Percentiles rank a stretch among this genome's conserved stretches.
Evolutionary conservation across 1,284 basidiomycete genomes (phyloP).

Genomic region (Gymnopus androsaceus): DNA sequence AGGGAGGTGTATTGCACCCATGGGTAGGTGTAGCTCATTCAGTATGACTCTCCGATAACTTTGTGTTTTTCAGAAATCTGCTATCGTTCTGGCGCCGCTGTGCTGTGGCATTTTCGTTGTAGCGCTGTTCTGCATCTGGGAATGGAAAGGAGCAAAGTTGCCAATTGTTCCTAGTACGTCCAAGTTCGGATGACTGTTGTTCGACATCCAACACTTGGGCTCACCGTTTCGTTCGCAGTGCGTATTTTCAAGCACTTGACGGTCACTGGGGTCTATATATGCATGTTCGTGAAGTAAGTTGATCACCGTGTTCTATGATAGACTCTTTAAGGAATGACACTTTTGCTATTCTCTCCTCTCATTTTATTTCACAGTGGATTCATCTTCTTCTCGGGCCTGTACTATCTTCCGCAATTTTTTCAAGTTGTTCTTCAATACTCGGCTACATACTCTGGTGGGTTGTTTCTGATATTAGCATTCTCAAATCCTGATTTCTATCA

Average conservation of each 20-base stretch:
- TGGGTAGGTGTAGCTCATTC: too few species aligned
- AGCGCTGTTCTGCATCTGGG: conserved; percentile 67
- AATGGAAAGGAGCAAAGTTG: conserved; percentile 68
- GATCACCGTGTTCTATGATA: background rate
- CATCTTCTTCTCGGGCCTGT: conserved; percentile 60
- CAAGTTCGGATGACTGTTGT: background rate
- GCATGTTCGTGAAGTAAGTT: conserved; percentile 63
- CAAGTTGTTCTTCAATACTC: conserved; percentile 70
- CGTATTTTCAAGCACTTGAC: conserved; percentile 74
- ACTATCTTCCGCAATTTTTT: conserved; percentile 75
- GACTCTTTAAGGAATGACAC: background rate
- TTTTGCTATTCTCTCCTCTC: background rate
- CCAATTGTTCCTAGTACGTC: conserved; percentile 68
- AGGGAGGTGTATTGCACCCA: conserved; percentile 71
- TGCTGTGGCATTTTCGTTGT: conserved; percentile 57
- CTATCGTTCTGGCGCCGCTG: conserved; percentile 63
- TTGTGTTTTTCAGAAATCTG: too few species aligned
- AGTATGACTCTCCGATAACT: too few species aligned
- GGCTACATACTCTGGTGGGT: conserved; percentile 48
- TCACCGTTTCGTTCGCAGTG: conserved; percentile 40
- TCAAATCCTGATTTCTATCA: background rate
- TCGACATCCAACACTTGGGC: background rate
- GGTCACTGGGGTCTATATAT: conserved; percentile 66
- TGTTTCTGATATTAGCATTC: background rate
- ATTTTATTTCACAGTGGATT: conserved; percentile 43